Percentiles rank a stretch among this genome's conserved stretches.
These are phyloP conservation scores for Pyropia yezoensis DNA, from an alignment of 23 red algal genomes.

Conservation along the genomic window DNA sequence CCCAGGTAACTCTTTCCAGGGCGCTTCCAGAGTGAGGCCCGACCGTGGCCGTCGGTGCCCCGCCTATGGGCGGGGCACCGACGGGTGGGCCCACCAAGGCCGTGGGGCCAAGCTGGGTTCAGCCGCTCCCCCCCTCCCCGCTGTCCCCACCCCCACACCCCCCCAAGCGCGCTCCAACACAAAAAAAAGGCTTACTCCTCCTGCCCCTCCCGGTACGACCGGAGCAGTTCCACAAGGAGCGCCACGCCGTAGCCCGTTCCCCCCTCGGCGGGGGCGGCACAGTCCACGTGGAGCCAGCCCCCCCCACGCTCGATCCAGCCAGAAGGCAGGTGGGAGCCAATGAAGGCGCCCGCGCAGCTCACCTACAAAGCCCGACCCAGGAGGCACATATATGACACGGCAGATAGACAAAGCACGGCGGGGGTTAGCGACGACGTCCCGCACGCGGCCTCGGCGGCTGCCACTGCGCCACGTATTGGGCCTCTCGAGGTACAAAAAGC, in stretches of 20 bases:
- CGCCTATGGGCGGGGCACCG: too few species aligned
- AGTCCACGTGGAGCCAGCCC: conserved; percentile 19
- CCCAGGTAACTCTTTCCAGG: background rate
- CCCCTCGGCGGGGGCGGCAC: conserved; percentile 10
- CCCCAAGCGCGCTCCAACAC: background rate
- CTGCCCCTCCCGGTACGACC: background rate
- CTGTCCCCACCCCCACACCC: too few species aligned
- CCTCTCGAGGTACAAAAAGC: too few species aligned
- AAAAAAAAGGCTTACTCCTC: background rate
- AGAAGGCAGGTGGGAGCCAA: conserved; percentile 9
- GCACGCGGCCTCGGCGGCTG: too few species aligned
- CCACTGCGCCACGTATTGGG: too few species aligned
- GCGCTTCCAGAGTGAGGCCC: background rate
- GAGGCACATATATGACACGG: too few species aligned
- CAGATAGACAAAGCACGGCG: too few species aligned
- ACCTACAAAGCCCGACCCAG: background rate
- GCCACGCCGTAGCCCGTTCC: conserved; percentile 32
- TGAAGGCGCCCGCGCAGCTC: conserved; percentile 19
- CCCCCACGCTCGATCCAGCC: background rate
- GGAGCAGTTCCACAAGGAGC: conserved; percentile 6
- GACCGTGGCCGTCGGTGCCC: too few species aligned
- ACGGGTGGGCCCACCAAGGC: too few species aligned
- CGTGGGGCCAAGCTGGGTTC: too few species aligned
- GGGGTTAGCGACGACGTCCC: too few species aligned
- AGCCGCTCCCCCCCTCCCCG: too few species aligned